Evolutionary conservation across 2,329 filamentous ascomycete species (phyloP).

Genomic region (Bipolaris oryzae): DNA sequence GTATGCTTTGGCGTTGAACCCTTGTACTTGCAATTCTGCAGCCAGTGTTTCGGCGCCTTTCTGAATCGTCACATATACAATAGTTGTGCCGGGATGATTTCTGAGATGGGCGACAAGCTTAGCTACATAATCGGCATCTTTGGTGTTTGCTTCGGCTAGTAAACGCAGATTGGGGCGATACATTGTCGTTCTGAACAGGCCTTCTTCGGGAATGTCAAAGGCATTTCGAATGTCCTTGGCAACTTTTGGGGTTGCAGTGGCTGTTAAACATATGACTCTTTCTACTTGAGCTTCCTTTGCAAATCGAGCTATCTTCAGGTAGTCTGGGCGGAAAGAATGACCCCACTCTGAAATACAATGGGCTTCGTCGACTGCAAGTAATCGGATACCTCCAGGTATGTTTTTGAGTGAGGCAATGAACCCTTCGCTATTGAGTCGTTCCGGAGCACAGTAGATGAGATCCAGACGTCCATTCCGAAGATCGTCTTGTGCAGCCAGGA

Average conservation of each 20-base stretch:
- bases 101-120: slow-evolving; percentile 64
- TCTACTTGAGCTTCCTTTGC: slow-evolving; percentile 87
- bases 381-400: slow-evolving; percentile 70
- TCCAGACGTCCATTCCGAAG: slow-evolving; percentile 72
- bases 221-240: slow-evolving; percentile 79
- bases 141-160: slow-evolving; percentile 65
- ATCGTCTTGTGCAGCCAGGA: slow-evolving; percentile 64
- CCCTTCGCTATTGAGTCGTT: slow-evolving; percentile 82
- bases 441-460: slow-evolving; percentile 89
- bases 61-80: slow-evolving; percentile 67
- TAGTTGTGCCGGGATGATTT: slow-evolving; percentile 60
- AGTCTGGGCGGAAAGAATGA: slow-evolving; percentile 94
- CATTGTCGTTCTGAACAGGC: slow-evolving; percentile 64
- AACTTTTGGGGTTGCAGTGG: slow-evolving; percentile 82
- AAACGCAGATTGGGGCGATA: slow-evolving; percentile 65
- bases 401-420: slow-evolving; percentile 69
- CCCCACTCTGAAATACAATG: slow-evolving; percentile 98
- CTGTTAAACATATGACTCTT: slow-evolving; percentile 73
- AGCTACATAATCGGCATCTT: slow-evolving; percentile 73
- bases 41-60: slow-evolving; percentile 67
- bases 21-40: slow-evolving; percentile 64
- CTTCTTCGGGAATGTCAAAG: slow-evolving; percentile 78
- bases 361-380: slow-evolving; percentile 95
- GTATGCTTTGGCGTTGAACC: slow-evolving; percentile 78
- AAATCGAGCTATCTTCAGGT: slow-evolving; percentile 75